Conservation (phyloP, 2,329 filamentous ascomycete genomes). For the Arthrinium phaeospermum region DNA sequence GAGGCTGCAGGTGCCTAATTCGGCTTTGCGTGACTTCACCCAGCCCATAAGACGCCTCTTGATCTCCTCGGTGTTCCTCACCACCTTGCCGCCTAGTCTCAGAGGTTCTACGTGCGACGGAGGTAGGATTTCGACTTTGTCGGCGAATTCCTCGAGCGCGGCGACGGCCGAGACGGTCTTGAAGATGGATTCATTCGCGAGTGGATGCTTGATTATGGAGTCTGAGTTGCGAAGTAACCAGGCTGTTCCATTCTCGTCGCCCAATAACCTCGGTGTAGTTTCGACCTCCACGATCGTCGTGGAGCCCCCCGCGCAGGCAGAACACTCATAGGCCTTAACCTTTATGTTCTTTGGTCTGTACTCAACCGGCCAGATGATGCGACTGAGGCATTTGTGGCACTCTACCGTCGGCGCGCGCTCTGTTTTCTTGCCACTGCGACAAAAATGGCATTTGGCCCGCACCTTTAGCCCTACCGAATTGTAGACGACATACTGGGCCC, state of each 20-base stretch:
- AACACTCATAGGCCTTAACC: conserved; percentile 44
- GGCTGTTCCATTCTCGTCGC: conserved; percentile 45
- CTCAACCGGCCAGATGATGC: conserved; percentile 52
- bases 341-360: conserved; percentile 47
- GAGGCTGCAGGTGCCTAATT: conserved; percentile 49
- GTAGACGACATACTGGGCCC: conserved; percentile 58
- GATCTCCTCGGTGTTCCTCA: conserved; percentile 48
- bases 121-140: conserved; percentile 45
- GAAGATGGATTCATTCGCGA: conserved; percentile 48
- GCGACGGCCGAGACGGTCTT: conserved; percentile 42
- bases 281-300: conserved; percentile 44
- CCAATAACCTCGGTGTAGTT: conserved; percentile 44
- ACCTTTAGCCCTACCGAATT: conserved; percentile 46
- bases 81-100: conserved; percentile 41
- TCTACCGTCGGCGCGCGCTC: conserved; percentile 47
- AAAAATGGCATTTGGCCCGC: conserved; percentile 56
- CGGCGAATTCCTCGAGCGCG: conserved; percentile 38
- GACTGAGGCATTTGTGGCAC: conserved; percentile 51
- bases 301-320: conserved; percentile 44
- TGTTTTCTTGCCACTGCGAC: conserved; percentile 37
- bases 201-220: conserved; percentile 40
- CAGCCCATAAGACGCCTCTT: conserved; percentile 42
- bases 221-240: conserved; percentile 53
- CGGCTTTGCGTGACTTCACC: conserved; percentile 44
- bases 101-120: conserved; percentile 31